Conservation (phyloP, 345 rosid genomes). For the Turritis glabra region DNA sequence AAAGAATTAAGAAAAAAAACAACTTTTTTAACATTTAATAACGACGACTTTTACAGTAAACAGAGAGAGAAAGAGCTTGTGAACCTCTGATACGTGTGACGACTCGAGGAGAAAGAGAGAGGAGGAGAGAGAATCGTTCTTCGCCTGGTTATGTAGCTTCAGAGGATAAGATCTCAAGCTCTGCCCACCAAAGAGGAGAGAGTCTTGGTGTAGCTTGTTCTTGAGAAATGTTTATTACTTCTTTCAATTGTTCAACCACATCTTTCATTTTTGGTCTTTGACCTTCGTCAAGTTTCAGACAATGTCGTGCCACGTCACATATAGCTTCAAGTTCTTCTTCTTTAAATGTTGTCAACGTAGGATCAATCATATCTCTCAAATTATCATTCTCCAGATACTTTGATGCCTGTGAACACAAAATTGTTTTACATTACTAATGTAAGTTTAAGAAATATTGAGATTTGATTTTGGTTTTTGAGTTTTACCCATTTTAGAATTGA, state of each 20-base stretch:
- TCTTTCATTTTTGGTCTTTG: slow-evolving; percentile 74
- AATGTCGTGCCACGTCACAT: slow-evolving; percentile 60
- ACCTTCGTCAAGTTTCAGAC: slow-evolving; percentile 56
- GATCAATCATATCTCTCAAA: slow-evolving; percentile 61
- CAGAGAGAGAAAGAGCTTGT: slow-evolving; percentile 8
- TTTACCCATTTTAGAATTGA: slow-evolving; percentile 74
- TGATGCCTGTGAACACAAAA: slow-evolving; percentile 53
- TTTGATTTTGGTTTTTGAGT: neutral
- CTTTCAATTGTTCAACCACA: slow-evolving; percentile 54
- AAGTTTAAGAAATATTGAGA: neutral
- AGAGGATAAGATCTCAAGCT: slow-evolving; percentile 86
- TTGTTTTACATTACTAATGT: neutral
- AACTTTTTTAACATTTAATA: neutral
- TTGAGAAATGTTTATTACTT: slow-evolving; percentile 61
- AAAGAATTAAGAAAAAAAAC: slow-evolving; percentile 4
- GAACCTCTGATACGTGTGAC: slow-evolving; percentile 19
- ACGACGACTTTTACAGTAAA: neutral
- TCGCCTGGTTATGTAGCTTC: slow-evolving; percentile 59
- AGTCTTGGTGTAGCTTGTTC: slow-evolving; percentile 94
- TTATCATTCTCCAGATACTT: slow-evolving; percentile 54
- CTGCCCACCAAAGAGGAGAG: slow-evolving; percentile 99
- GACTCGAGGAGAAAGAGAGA: slow-evolving; percentile 17
- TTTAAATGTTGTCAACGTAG: slow-evolving; percentile 65
- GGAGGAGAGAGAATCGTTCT: slow-evolving; percentile 27
- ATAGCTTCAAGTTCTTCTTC: slow-evolving; percentile 63